Evolutionary conservation across 768 basidiomycete genomes (phyloP), one percentile per base, ranked within the genome.

Genomic region (Xerocomellus intermedius): DNA sequence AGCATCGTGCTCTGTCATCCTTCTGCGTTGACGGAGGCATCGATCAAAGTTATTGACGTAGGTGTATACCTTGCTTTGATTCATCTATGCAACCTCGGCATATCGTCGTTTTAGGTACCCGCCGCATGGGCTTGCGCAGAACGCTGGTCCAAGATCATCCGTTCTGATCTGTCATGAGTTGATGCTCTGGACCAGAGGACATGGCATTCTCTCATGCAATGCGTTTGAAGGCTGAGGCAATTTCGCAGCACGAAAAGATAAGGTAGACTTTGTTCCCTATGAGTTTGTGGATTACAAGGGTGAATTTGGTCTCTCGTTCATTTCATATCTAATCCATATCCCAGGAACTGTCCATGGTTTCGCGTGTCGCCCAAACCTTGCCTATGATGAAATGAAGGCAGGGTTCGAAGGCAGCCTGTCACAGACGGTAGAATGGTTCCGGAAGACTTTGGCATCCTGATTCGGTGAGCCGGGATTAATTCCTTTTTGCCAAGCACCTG

Each of bases 321-420:
- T 14, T 39, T 53, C 49, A 21, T 24, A 50, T 49, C 52, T 62
- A 17, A 52, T 38, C 13, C 21, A 4, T n/a, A 37, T n/a, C 46
- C 8, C 42, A 80, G 79, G 75, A 57, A 82, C 76, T 16, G 59
- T 59, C 2, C 81, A 80, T 50, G 78, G 82, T 24, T 82, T 82
- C 24, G 79, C 79, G 3, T 68, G 71, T 28, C 73, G 80, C 14
- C 80, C 79, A 4, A 76, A 79, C 53, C 65, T 80, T 35, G 61
- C 56, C 7, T 68, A 75, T 13, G 72, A 75, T 2, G 75, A 76
- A 28, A 72, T 80, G 45, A 74, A 75, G 57, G 73, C 71, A 42
- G 78, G 69, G 3, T 82, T 74, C 54, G 75, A 82, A 48, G 69
- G 73, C 16, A 72, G 77, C 10, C 67, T 79, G 39, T 66, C 73